Conservation (phyloP, 2,329 filamentous ascomycete genomes). For the Claviceps sp. region DNA sequence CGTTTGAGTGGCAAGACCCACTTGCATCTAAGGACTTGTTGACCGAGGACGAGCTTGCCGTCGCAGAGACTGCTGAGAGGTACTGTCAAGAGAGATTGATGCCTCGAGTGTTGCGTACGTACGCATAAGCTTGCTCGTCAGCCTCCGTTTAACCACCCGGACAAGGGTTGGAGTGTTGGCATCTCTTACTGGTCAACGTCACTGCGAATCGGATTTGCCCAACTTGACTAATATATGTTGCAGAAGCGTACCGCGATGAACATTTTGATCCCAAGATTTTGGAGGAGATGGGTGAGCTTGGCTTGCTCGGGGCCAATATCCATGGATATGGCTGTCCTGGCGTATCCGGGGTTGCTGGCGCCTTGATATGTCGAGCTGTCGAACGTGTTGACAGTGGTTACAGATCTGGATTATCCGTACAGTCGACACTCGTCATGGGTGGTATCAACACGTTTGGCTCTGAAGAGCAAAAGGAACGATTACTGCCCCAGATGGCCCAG, state of each 20-base stretch:
- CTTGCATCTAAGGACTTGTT: constrained; percentile 60
- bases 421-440: constrained; percentile 87
- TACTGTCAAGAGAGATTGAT: constrained; percentile 87
- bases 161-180: too few relatives aligned
- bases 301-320: constrained; percentile 76
- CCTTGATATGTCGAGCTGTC: constrained; percentile 78
- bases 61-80: constrained; percentile 78
- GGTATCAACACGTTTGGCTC: constrained; percentile 80
- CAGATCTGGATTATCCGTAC: constrained; percentile 84
- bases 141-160: too few relatives aligned
- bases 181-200: background rate
- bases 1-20: constrained; percentile 88
- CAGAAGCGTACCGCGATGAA: constrained; percentile 76
- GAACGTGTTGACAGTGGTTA: constrained; percentile 88
- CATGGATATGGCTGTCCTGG: constrained; percentile 82
- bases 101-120: constrained; percentile 71
- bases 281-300: constrained; percentile 83
- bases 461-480: constrained; percentile 76
- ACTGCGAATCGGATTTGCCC: constrained; percentile 1
- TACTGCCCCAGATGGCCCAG: constrained; percentile 67
- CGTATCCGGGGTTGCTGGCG: constrained; percentile 76
- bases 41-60: constrained; percentile 83
- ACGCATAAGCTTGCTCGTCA: too few relatives aligned
- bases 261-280: constrained; percentile 76
- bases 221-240: constrained; percentile 1